phyloP scores from a whole-genome alignment of 495 filamentous ascomycete species.

The Penicillium diatomitis region DNA sequence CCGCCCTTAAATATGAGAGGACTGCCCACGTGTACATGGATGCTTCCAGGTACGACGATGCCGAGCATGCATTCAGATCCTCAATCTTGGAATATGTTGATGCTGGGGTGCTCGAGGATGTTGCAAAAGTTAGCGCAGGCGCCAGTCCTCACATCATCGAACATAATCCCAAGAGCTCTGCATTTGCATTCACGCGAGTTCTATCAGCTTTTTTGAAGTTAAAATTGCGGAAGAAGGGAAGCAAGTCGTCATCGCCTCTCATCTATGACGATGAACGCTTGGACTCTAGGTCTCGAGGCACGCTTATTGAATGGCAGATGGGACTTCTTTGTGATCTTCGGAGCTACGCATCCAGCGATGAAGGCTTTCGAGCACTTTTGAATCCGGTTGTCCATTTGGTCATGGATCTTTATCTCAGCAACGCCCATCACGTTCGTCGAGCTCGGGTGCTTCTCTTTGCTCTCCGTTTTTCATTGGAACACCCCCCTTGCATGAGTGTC shows the following conservation, averaged over 20 bases:
- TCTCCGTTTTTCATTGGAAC: constrained; percentile 32
- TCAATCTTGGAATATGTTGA: constrained; percentile 41
- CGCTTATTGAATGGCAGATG: constrained; percentile 51
- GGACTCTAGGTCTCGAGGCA: constrained; percentile 25
- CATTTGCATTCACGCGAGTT: constrained; percentile 39
- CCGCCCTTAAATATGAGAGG: constrained; percentile 46
- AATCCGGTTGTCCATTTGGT: constrained; percentile 25
- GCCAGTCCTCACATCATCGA: constrained; percentile 14
- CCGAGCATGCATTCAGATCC: constrained; percentile 31
- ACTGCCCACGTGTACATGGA: constrained; percentile 39
- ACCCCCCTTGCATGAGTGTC: constrained; percentile 23
- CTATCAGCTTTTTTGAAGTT: constrained; percentile 38
- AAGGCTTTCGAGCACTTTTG: constrained; percentile 24
- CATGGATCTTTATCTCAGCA: constrained; percentile 30
- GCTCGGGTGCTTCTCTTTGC: constrained; percentile 34
- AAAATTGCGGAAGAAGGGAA: constrained; percentile 25
- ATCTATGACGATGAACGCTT: constrained; percentile 38
- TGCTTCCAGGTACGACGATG: constrained; percentile 22
- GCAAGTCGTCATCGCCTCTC: constrained; percentile 4
- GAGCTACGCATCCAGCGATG: constrained; percentile 16
- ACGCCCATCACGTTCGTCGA: constrained; percentile 36
- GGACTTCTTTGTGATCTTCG: constrained; percentile 27
- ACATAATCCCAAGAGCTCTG: constrained; percentile 29
- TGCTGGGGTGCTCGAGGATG: constrained; percentile 28
- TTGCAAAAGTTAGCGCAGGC: constrained; percentile 20